A percentile compares a stretch with the other conserved stretches of the same genome.
phyloP scores from a whole-genome alignment of 2,329 filamentous ascomycete genomes.

The Paraphoma chrysanthemicola region DNA sequence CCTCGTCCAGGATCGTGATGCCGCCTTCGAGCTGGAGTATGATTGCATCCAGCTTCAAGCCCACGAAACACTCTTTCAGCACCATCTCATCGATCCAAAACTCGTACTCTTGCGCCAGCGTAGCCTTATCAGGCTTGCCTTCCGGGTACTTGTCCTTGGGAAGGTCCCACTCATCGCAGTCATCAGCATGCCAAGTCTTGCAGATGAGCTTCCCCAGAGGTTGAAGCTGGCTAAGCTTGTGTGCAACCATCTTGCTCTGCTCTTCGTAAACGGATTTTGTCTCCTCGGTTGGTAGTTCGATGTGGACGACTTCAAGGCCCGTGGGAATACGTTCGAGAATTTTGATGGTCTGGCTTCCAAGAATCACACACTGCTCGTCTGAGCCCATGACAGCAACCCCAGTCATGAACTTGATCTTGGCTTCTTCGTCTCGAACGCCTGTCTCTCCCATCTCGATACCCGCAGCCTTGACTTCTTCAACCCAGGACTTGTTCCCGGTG shows the following conservation, averaged over 20 bases:
- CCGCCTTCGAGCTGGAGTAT: slow-evolving; percentile 32
- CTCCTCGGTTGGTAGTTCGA: slow-evolving; percentile 57
- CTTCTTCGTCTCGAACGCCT: slow-evolving; percentile 55
- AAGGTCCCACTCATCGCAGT: slow-evolving; percentile 47
- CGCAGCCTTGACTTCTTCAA: slow-evolving; percentile 29
- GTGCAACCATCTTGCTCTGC: slow-evolving; percentile 37
- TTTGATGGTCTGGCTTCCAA: slow-evolving; percentile 27
- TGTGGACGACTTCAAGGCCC: slow-evolving; percentile 52
- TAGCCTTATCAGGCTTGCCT: slow-evolving; percentile 23
- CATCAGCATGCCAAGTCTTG: slow-evolving; percentile 57
- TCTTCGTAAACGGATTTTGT: slow-evolving; percentile 55
- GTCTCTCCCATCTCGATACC: slow-evolving; percentile 25
- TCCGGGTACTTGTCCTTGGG: slow-evolving; percentile 37
- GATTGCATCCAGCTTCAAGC: slow-evolving; percentile 57
- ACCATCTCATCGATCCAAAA: slow-evolving; percentile 74
- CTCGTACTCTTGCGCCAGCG: slow-evolving; percentile 50
- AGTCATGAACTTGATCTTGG: slow-evolving; percentile 58
- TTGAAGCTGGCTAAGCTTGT: slow-evolving; percentile 53
- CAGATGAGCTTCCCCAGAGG: slow-evolving; percentile 63
- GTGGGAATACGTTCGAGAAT: slow-evolving; percentile 27
- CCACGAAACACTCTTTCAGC: slow-evolving; percentile 64
- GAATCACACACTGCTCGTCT: slow-evolving; percentile 49
- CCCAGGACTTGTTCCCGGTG: slow-evolving; percentile 53
- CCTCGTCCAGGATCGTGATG: slow-evolving; percentile 45
- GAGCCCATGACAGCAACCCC: slow-evolving; percentile 57